Percentiles rank a stretch among this genome's conserved stretches.
These are phyloP conservation scores for Mikania micrantha DNA, from an alignment of 129 eudicot species.

Conservation along the genomic window DNA sequence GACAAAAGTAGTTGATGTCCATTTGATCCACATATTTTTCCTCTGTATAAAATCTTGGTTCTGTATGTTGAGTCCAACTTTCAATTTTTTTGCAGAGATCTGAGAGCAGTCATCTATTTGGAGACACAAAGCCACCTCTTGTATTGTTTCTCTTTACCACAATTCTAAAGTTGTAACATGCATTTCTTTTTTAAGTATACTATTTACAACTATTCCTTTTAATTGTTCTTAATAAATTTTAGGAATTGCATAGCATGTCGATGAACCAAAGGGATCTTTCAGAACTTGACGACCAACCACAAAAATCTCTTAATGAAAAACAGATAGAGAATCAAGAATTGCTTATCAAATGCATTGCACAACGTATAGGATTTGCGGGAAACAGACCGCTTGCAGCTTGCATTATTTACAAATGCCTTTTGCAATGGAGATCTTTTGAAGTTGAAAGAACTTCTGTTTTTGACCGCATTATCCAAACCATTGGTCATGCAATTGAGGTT, in stretches of 20 bases:
- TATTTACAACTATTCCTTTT: neutral
- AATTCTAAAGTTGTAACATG: neutral
- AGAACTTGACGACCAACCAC: slow-evolving; percentile 85
- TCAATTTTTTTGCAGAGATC: slow-evolving; percentile 64
- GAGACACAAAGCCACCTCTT: slow-evolving; percentile 53
- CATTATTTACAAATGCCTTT: slow-evolving; percentile 82
- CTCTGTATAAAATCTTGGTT: neutral
- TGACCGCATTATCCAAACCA: slow-evolving; percentile 84
- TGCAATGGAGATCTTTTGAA: slow-evolving; percentile 98
- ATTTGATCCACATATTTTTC: neutral
- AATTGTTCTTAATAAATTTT: slow-evolving; percentile 5
- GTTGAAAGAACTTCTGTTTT: slow-evolving; percentile 85
- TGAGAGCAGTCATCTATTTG: slow-evolving; percentile 58
- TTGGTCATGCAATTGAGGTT: slow-evolving; percentile 98
- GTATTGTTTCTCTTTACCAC: slow-evolving; percentile 31
- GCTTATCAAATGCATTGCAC: slow-evolving; percentile 72
- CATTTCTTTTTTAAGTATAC: neutral
- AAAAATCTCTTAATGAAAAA: slow-evolving; percentile 90
- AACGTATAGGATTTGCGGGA: slow-evolving; percentile 75
- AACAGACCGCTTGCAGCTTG: slow-evolving; percentile 86
- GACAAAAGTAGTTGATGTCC: neutral
- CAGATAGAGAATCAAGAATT: slow-evolving; percentile 85
- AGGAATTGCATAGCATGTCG: slow-evolving; percentile 84
- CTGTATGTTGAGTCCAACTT: slow-evolving; percentile 2
- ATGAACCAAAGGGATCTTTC: slow-evolving; percentile 47